Evolutionary conservation across 2,329 filamentous ascomycete species (phyloP).

Genomic region (Mycosphaerella arachidis): DNA sequence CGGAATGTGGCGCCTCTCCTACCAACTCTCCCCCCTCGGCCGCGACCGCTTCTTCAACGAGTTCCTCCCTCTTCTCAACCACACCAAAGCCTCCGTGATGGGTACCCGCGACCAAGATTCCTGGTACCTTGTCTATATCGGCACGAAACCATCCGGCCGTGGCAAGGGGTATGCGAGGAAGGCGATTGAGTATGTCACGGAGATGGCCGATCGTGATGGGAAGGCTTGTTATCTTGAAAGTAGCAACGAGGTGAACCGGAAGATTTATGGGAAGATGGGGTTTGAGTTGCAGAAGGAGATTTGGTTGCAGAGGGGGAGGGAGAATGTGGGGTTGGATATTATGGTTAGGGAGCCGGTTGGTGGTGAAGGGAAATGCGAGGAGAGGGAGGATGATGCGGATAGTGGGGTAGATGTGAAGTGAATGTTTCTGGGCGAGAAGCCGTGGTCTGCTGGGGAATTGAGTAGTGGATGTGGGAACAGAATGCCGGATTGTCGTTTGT

Average conservation of each 20-base stretch:
- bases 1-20: constrained; percentile 74
- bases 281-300: constrained; percentile 64
- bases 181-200: constrained; percentile 66
- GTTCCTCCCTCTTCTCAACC: constrained; percentile 68
- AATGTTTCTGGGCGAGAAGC: neutral
- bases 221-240: constrained; percentile 74
- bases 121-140: constrained; percentile 82
- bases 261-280: constrained; percentile 70
- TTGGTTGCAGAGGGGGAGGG: constrained; percentile 54
- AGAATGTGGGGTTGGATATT: constrained; percentile 65
- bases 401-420: constrained; percentile 19
- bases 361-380: neutral
- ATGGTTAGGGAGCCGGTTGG: constrained; percentile 70
- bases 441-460: neutral
- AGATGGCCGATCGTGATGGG: constrained; percentile 62
- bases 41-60: constrained; percentile 71
- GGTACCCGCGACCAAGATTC: constrained; percentile 59
- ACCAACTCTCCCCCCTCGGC: constrained; percentile 68
- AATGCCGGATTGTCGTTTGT: constrained; percentile 9
- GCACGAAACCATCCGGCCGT: constrained; percentile 65
- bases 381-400: constrained; percentile 16
- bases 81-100: constrained; percentile 66
- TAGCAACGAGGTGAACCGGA: constrained; percentile 62
- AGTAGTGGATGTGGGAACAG: constrained; percentile 17
- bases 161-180: constrained; percentile 69